A percentile compares a stretch with the other conserved stretches of the same genome.
Evolutionary conservation across 2,329 filamentous ascomycete species (phyloP).

Genomic region (Aaosphaeria pasadenensis): DNA sequence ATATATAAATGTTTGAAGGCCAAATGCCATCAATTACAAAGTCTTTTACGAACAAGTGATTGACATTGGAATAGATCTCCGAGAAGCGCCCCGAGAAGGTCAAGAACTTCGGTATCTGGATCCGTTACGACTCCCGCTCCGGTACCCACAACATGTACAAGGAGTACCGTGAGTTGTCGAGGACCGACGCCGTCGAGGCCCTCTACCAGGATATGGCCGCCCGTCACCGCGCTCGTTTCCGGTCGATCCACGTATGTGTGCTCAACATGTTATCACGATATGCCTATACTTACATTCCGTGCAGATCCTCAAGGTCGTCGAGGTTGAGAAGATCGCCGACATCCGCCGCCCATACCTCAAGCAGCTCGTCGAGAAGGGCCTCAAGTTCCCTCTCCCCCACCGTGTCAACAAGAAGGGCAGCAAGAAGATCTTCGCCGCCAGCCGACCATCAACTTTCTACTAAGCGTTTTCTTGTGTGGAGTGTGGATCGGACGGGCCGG

Average conservation of each 20-base stretch:
- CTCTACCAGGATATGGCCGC: conserved; percentile 99
- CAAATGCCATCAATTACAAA: conserved; percentile 5
- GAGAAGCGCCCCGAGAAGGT: conserved; percentile 99
- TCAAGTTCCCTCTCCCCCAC: conserved; percentile 99
- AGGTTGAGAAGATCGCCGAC: conserved; percentile 91
- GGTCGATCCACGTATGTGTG: conserved; percentile 90
- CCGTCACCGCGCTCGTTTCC: conserved; percentile 96
- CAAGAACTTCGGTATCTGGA: conserved; percentile 99
- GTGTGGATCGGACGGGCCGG: conserved; percentile 37
- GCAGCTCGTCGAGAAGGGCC: conserved; percentile 91
- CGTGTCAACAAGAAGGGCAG: conserved; percentile 77
- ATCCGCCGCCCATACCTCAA: conserved; percentile 99
- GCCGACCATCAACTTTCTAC: conserved; percentile 96
- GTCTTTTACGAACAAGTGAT: background rate
- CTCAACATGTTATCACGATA: background rate
- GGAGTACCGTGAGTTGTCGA: conserved; percentile 99
- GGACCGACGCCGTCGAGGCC: conserved; percentile 90
- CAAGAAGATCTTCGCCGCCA: conserved; percentile 91
- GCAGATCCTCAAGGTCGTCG: conserved; percentile 96
- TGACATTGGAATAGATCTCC: conserved; percentile 64
- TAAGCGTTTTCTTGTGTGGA: conserved; percentile 56
- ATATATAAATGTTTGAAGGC: background rate
- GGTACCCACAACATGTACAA: conserved; percentile 99
- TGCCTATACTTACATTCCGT: conserved; percentile 2
- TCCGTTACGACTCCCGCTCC: conserved; percentile 99